phyloP scores from a whole-genome alignment of 176 grass and related monocot genomes.

The Alopecurus myosuroides region DNA sequence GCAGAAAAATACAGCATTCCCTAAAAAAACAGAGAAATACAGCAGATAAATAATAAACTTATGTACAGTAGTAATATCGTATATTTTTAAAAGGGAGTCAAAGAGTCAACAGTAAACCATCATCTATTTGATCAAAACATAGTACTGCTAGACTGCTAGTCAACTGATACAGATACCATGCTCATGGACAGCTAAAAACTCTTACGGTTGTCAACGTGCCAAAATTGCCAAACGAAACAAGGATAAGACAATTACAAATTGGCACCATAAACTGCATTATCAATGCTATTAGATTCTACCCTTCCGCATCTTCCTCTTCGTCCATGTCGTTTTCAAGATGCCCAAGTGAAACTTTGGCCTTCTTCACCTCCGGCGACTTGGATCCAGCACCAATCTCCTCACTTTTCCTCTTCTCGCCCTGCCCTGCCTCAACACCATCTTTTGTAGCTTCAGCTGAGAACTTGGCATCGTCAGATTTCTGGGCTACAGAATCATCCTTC shows the following conservation, averaged over 20 bases:
- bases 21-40: neutral
- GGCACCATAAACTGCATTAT: neutral
- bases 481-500: conserved; percentile 25
- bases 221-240: neutral
- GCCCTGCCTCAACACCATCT: conserved; percentile 28
- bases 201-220: neutral
- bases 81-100: neutral
- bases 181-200: neutral
- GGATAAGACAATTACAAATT: neutral
- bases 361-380: conserved; percentile 33
- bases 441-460: conserved; percentile 19
- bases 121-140: neutral
- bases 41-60: neutral
- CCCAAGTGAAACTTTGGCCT: conserved; percentile 70
- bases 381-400: conserved; percentile 19
- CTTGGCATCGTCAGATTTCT: conserved; percentile 20
- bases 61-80: neutral
- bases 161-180: neutral
- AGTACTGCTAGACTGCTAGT: neutral
- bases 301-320: conserved; percentile 44
- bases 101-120: neutral
- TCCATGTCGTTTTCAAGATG: conserved; percentile 77
- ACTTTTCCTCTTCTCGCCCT: conserved; percentile 58
- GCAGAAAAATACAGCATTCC: neutral
- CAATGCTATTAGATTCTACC: neutral